phyloP scores from a whole-genome alignment of 345 rosid genomes.

The Ceriops tagal region DNA sequence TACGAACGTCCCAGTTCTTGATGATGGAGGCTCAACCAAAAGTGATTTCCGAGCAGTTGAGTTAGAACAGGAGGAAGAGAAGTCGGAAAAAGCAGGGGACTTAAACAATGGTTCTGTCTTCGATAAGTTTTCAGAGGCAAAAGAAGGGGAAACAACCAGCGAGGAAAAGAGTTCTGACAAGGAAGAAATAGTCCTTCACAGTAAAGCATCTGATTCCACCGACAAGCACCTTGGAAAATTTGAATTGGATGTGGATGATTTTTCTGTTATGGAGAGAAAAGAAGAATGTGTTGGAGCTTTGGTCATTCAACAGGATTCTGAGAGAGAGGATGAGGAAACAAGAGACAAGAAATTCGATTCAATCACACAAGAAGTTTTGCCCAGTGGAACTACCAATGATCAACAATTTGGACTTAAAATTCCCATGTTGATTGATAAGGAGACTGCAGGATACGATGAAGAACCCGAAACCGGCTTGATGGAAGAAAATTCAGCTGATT shows the following conservation, averaged over 20 bases:
- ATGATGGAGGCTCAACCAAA: not conserved
- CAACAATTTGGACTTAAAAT: conserved; percentile 19
- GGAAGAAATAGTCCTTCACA: conserved; percentile 4
- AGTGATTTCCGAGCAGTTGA: conserved; percentile 1
- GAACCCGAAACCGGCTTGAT: conserved; percentile 7
- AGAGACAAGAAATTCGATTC: not conserved
- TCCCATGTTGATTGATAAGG: not conserved
- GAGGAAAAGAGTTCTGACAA: not conserved
- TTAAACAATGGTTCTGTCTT: conserved; percentile 10
- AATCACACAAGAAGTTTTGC: conserved; percentile 20
- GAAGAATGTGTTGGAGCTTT: not conserved
- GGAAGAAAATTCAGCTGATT: conserved; percentile 16
- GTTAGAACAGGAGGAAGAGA: conserved; percentile 2
- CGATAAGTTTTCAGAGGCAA: conserved; percentile 9
- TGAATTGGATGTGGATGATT: not conserved
- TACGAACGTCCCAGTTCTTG: not conserved
- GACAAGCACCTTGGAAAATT: not conserved
- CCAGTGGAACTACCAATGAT: conserved; percentile 17
- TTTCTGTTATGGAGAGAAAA: not conserved
- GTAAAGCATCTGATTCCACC: not conserved
- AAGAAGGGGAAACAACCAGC: not conserved
- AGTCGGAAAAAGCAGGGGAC: conserved; percentile 17
- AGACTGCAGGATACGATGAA: not conserved
- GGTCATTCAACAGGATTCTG: not conserved
- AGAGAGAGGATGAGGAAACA: not conserved